Evolutionary conservation across 2,329 filamentous ascomycete genomes (phyloP).

Genomic region (Epichloe sibirici): DNA sequence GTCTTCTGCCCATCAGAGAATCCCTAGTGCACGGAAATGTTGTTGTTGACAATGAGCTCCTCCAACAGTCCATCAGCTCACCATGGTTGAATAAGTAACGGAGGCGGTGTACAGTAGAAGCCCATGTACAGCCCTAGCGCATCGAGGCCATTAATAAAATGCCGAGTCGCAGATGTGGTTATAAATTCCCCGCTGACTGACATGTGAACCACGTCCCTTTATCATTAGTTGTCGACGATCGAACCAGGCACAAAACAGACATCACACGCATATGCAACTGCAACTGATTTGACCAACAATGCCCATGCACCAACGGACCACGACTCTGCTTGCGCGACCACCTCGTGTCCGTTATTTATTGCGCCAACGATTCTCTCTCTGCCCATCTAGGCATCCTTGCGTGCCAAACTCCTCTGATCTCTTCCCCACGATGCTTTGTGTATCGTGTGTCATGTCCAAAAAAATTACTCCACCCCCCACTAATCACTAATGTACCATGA

Average conservation of each 20-base stretch:
- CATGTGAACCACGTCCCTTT: conserved; percentile 3
- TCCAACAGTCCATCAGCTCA: too few relatives aligned
- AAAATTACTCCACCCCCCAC: neutral
- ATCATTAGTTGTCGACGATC: too few relatives aligned
- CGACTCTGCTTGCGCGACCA: neutral
- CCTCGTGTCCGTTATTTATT: neutral
- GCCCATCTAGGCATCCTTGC: neutral
- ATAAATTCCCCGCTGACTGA: neutral
- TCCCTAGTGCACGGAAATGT: too few relatives aligned
- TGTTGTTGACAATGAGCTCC: too few relatives aligned
- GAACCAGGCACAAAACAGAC: neutral
- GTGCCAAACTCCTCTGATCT: neutral
- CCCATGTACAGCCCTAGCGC: too few relatives aligned
- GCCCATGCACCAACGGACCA: neutral
- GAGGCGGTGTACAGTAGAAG: too few relatives aligned
- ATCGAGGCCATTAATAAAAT: too few relatives aligned
- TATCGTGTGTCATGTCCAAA: conserved; percentile 1
- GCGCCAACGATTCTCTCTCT: neutral
- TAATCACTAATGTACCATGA: neutral
- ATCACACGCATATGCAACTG: neutral
- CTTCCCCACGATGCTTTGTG: neutral
- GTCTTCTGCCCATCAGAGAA: too few relatives aligned
- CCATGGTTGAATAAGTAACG: too few relatives aligned
- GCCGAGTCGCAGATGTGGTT: too few relatives aligned
- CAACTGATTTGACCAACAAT: neutral